Conservation (phyloP, 495 filamentous ascomycete species). For the Coniosporium apollinis region DNA sequence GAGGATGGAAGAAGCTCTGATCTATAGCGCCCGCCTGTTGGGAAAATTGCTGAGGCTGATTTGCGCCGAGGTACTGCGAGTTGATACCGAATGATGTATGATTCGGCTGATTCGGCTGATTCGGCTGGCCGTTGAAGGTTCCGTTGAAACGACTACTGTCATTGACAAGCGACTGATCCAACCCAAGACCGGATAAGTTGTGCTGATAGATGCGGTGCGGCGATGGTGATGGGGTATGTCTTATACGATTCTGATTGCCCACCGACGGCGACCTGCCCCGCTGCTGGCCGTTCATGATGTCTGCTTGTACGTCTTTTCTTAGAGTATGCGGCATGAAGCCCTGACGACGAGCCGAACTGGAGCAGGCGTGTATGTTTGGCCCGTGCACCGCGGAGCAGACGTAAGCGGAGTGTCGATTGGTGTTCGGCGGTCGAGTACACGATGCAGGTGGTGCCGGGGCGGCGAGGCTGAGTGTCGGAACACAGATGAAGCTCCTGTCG, state of each 20-base stretch:
- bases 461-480: too few relatives aligned
- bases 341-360: too few relatives aligned
- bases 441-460: too few relatives aligned
- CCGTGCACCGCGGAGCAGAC: too few relatives aligned
- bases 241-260: slow-evolving; percentile 20
- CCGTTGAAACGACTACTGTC: slow-evolving; percentile 4
- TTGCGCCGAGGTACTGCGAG: slow-evolving; percentile 2
- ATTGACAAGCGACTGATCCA: slow-evolving; percentile 14
- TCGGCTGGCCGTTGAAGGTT: slow-evolving; percentile 2
- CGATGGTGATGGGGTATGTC: slow-evolving; percentile 21
- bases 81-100: slow-evolving; percentile 5
- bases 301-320: too few relatives aligned
- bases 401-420: too few relatives aligned
- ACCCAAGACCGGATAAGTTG: slow-evolving; percentile 7
- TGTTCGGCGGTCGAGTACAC: too few relatives aligned
- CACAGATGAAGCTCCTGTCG: too few relatives aligned
- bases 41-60: slow-evolving; percentile 10
- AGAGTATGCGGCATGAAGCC: too few relatives aligned
- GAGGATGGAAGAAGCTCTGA: slow-evolving; percentile 14
- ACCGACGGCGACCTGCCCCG: slow-evolving; percentile 19
- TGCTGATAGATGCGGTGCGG: slow-evolving; percentile 14
- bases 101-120: slow-evolving; percentile 6
- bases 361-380: too few relatives aligned
- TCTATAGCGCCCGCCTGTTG: slow-evolving; percentile 10
- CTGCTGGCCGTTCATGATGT: slow-evolving; percentile 19